Evolutionary conservation across 495 filamentous ascomycete genomes (phyloP), one percentile per base, ranked within the genome.

Genomic region (Penicillium tannophilum): DNA sequence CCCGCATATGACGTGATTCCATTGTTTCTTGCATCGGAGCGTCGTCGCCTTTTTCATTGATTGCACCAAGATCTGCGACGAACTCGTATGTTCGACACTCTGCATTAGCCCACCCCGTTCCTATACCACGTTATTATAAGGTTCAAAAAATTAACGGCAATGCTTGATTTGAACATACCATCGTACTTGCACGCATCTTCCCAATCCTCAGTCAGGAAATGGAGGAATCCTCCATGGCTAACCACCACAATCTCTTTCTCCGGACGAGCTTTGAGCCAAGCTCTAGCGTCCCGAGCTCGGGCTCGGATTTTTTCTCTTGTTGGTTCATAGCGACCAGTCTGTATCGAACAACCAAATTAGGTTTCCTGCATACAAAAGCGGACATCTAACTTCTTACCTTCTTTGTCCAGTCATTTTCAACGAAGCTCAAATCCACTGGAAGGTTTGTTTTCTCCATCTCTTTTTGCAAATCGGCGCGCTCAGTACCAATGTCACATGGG

Each of bases 191-290:
- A 70, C 41, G 77, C 66, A 9, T 82, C 87, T 16, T 79, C 74
- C 82, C 86, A 93, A 58, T 93, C 90, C 48, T 89, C 78, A 0
- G 89, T 92, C 26, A 95, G 66, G 59, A 88, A 92, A 65, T 83
- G 86, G 20, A 88, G 58, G 35, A 86, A 82, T 6, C 78, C 82
- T 0, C 86, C 86, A 61, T 88, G 86, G 4, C 80, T 79, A 12
- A 89, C 84, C 3, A 86, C 80, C 6, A 85, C 88, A 26, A 93
- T 79, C 64, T 70, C 73, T 58, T 70, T 72, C 65, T 76, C 72
- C 46, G 64, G 71, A 41, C 57, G 76, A 9, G 36, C 70, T 52
- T 79, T 78, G 43, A 94, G 65, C 77, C 81, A 92, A 31, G 72
- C 36, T 51, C 91, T 77, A 7, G 83, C 83, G 4, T 71, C 71